These are phyloP conservation scores for Hymenoscyphus infarciens DNA, from an alignment of 2,329 filamentous ascomycete species.

Conservation along the genomic window DNA sequence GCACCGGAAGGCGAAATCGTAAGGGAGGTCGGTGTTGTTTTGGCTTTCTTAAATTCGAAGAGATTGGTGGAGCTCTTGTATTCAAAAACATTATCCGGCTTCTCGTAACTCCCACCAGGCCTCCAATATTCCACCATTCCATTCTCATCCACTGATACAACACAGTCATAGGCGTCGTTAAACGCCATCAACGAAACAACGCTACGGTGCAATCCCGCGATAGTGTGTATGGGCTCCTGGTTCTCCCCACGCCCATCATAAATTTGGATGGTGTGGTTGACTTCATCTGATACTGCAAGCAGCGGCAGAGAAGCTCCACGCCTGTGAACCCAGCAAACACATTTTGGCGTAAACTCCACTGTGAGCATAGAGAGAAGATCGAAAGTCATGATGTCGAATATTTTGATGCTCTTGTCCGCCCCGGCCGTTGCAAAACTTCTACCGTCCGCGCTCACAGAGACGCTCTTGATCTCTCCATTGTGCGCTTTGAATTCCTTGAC, in stretches of 20 bases:
- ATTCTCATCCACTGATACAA: constrained; percentile 80
- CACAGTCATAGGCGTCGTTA: constrained; percentile 85
- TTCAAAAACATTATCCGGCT: constrained; percentile 86
- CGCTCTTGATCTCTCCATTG: constrained; percentile 75
- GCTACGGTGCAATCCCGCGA: constrained; percentile 75
- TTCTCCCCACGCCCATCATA: constrained; percentile 89
- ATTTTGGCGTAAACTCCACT: constrained; percentile 71
- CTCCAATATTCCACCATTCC: constrained; percentile 98
- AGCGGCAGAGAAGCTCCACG: constrained; percentile 84
- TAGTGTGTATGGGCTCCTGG: constrained; percentile 68
- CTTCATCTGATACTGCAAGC: constrained; percentile 76
- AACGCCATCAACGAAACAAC: constrained; percentile 83
- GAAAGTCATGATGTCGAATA: constrained; percentile 81
- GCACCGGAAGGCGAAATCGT: constrained; percentile 82
- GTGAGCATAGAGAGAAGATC: constrained; percentile 79
- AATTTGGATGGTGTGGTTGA: constrained; percentile 69
- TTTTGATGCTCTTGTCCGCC: constrained; percentile 72
- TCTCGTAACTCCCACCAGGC: constrained; percentile 76
- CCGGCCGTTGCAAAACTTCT: constrained; percentile 91
- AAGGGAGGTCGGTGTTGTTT: constrained; percentile 76
- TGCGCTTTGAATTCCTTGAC: constrained; percentile 98
- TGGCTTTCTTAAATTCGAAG: constrained; percentile 96
- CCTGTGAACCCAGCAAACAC: constrained; percentile 87
- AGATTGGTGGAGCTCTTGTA: constrained; percentile 92
- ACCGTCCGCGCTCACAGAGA: constrained; percentile 84